A percentile compares a stretch with the other conserved stretches of the same genome.
These are phyloP conservation scores for Backusella sp. DNA, from an alignment of 192 early-diverging fungal genomes.

Conservation along the genomic window DNA sequence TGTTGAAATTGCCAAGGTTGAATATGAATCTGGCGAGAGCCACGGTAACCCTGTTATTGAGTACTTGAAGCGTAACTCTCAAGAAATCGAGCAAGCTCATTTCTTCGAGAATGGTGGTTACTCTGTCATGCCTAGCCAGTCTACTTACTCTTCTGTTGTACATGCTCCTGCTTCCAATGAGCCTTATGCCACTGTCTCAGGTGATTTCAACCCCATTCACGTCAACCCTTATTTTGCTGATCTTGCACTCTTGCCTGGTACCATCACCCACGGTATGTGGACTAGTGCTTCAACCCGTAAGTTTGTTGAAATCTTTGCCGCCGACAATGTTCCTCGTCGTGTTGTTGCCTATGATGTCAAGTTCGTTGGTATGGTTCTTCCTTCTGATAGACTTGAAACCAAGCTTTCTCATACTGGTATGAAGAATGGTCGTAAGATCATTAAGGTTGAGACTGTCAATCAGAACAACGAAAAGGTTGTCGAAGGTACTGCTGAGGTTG, in stretches of 20 bases:
- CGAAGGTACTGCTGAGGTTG: slow-evolving; percentile 88
- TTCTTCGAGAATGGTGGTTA: slow-evolving; percentile 92
- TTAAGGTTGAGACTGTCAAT: slow-evolving; percentile 88
- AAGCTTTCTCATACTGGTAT: slow-evolving; percentile 93
- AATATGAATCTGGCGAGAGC: slow-evolving; percentile 69
- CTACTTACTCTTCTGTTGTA: slow-evolving; percentile 84
- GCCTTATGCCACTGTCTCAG: slow-evolving; percentile 83
- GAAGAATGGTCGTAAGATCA: slow-evolving; percentile 94
- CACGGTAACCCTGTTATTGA: slow-evolving; percentile 89
- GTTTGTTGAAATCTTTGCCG: slow-evolving; percentile 95
- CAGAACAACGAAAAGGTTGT: slow-evolving; percentile 82
- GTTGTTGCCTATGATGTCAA: slow-evolving; percentile 83
- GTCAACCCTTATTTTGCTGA: slow-evolving; percentile 94
- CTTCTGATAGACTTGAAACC: slow-evolving; percentile 84
- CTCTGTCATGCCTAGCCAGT: slow-evolving; percentile 85
- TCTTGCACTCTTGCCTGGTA: slow-evolving; percentile 84
- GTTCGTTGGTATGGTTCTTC: slow-evolving; percentile 93
- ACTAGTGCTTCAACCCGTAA: slow-evolving; percentile 90
- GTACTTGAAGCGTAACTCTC: slow-evolving; percentile 84
- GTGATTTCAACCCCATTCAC: slow-evolving; percentile 96
- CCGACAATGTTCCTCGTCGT: slow-evolving; percentile 88
- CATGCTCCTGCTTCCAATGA: slow-evolving; percentile 84
- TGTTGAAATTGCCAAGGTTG: slow-evolving; percentile 80
- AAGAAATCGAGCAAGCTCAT: slow-evolving; percentile 83
- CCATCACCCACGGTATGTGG: slow-evolving; percentile 99